phyloP scores from a whole-genome alignment of 345 rosid genomes.

The Eucalyptus melliodora region DNA sequence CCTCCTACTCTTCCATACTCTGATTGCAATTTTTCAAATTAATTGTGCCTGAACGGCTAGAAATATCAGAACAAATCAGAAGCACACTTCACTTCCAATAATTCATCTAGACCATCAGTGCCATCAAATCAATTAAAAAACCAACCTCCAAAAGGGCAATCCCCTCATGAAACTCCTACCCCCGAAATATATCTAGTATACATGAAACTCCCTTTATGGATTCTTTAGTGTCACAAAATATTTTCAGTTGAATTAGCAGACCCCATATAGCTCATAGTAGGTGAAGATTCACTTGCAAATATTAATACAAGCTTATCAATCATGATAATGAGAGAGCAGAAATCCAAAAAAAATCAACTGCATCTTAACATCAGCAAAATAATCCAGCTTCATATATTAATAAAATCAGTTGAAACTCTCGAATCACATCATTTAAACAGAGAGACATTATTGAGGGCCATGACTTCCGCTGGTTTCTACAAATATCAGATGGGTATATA shows the following conservation, averaged over 20 bases:
- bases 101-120: neutral
- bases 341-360: neutral
- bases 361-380: neutral
- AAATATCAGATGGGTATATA: neutral
- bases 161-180: neutral
- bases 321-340: neutral
- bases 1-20: neutral
- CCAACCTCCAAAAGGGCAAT: neutral
- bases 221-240: neutral
- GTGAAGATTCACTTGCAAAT: neutral
- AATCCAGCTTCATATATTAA: neutral
- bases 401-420: neutral
- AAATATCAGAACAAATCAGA: neutral
- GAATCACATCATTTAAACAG: neutral
- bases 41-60: neutral
- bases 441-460: neutral
- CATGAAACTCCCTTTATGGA: neutral
- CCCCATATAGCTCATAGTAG: neutral
- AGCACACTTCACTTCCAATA: neutral
- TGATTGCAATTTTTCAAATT: neutral
- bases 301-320: neutral
- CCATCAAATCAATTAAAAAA: neutral
- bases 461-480: neutral
- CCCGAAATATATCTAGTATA: neutral
- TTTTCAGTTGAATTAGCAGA: neutral